Evolutionary conservation across 2,329 filamentous ascomycete genomes (phyloP), one percentile per base, ranked within the genome.

Genomic region (Arthroderma sp.): DNA sequence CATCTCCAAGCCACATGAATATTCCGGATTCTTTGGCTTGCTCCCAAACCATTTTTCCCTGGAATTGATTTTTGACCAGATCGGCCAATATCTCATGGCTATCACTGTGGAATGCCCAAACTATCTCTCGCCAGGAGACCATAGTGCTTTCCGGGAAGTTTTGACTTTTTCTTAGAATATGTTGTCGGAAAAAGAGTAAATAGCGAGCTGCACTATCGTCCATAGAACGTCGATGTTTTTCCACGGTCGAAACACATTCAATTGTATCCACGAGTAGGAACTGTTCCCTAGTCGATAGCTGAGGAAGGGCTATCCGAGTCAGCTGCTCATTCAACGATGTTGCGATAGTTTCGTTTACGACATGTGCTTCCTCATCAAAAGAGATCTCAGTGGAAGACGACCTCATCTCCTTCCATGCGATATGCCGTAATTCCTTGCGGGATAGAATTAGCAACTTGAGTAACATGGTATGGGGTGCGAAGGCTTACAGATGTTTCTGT

Each of bases 1-100:
- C 63, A 61, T 95, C 88, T 0, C 79, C 77, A 50, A 98, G 72
- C 89, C 91, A 98, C 80, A 95, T 89, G 58, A 94, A 95, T 45
- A 96, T 73, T 7, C 91, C 91, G 52, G 83, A 85, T 58, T 93
- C 83, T 39, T 83, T 75, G 1, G 89, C 91, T 54, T 88, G 75
- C 50, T 83, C 76, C 91, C 91, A 98, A 5, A 81, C 68, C 67
- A 96, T 73, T 47, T 77, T 81, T 1, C 82, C 81, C 50, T 87
- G 82, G 53, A 83, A 87, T 55, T 93, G 85, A 15, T 77, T 72
- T 7, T 80, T 79, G 6, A 94, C 82, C 54, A 94, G 80, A 59
- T 94, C 85, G 1, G 83, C 70, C 11, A 96, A 68, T 34, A 96
- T 88, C 58, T 96, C 89, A 62, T 98, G 91, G 48, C 86, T 68